Conservation (phyloP, 345 rosid species). For the Carallia brachiata region DNA sequence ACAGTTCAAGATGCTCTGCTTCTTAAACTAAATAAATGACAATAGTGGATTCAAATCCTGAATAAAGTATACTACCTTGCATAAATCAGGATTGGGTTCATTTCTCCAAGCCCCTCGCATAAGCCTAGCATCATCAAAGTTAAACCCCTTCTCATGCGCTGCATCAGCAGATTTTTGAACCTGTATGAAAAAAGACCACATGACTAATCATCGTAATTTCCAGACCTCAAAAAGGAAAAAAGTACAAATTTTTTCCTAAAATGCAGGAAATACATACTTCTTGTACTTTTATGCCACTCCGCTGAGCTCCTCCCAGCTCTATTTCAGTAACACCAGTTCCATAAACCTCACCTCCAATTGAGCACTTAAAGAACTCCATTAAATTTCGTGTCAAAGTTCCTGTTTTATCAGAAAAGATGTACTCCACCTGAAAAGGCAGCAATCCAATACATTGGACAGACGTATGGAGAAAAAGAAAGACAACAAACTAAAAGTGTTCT, state of each 20-base stretch:
- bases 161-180: slow-evolving; percentile 45
- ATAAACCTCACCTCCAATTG: slow-evolving; percentile 92
- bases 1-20: neutral
- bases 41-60: slow-evolving; percentile 3
- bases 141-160: slow-evolving; percentile 79
- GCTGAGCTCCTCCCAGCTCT: slow-evolving; percentile 73
- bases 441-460: slow-evolving; percentile 8
- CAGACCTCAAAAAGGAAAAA: neutral
- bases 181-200: slow-evolving; percentile 34
- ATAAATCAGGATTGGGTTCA: slow-evolving; percentile 82
- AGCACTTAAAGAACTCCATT: slow-evolving; percentile 99
- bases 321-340: slow-evolving; percentile 94
- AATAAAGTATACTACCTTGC: slow-evolving; percentile 62
- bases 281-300: slow-evolving; percentile 66
- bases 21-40: neutral
- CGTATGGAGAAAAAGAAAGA: neutral
- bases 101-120: slow-evolving; percentile 99
- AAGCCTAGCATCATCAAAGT: slow-evolving; percentile 88
- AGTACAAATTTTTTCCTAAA: neutral
- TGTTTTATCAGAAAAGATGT: slow-evolving; percentile 97
- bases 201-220: neutral
- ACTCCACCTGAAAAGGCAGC: slow-evolving; percentile 73
- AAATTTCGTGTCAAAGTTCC: slow-evolving; percentile 97
- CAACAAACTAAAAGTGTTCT: neutral
- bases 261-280: slow-evolving; percentile 45